Evolutionary conservation across 2,329 filamentous ascomycete genomes (phyloP), one percentile per base, ranked within the genome.

Genomic region (Fonsecaea erecta): DNA sequence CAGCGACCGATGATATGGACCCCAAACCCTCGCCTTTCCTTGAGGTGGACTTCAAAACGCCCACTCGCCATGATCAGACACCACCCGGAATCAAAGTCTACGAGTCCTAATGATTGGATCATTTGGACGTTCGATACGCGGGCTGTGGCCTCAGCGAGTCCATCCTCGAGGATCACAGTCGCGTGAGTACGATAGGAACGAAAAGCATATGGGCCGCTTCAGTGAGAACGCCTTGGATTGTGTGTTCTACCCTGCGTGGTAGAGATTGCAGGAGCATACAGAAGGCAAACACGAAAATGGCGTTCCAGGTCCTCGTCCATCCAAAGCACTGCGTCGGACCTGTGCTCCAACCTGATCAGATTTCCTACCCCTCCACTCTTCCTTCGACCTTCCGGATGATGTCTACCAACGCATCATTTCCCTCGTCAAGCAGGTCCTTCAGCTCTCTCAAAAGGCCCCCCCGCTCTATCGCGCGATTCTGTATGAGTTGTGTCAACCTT

Each of bases 341-440:
- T 52, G n/a, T 26, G 26, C 12, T 3, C 12, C n/a, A 11, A 53
- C 26, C n/a, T 34, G 18, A 53, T 32, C 52, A 9, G 3, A 8
- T 34, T 12, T 8, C 3, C 51, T 53, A n/a, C 26, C 32, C 24
- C 12, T 53, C 24, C 12, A 14, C 26, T 32, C 12, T 32, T 30
- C 26, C 26, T 14, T 2, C 52, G 12, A 32, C 26, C 30, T 32
- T 53, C 28, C 40, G 28, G 18, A 56, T 51, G 24, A 62, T 26
- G 37, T 55, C 60, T 11, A 56, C 28, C 37, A 55, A 30, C 16
- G 18, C 35, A 35, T 62, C 52, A 28, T 46, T 55, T 26, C 21
- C 52, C 21, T 24, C 18, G 35, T 56, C 30, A 16, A 62, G 30
- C 35, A 51, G 12, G 11, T 28, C 14, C 51, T 62, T 56, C 52